These are phyloP conservation scores for Xylariaceae sp. DNA, from an alignment of 2,329 filamentous ascomycete genomes.

Conservation along the genomic window DNA sequence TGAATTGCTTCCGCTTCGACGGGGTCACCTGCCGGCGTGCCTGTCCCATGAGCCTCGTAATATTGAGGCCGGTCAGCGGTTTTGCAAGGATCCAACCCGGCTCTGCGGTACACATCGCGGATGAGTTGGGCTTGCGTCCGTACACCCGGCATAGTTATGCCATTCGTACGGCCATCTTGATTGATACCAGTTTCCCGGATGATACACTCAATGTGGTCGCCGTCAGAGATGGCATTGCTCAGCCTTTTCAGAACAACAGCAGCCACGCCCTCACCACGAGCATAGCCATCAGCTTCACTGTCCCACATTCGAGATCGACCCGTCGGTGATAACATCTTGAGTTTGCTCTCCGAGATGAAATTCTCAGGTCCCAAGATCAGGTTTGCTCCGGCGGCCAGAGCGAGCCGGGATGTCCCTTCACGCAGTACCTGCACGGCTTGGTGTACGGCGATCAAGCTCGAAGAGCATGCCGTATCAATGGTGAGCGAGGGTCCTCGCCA, in stretches of 20 bases:
- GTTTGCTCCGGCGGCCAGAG: background rate
- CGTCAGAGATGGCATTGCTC: constrained; percentile 27
- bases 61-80: constrained; percentile 13
- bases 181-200: constrained; percentile 29
- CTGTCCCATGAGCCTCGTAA: constrained; percentile 26
- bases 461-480: background rate
- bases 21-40: constrained; percentile 22
- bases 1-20: constrained; percentile 21
- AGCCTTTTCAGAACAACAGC: constrained; percentile 29
- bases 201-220: constrained; percentile 32
- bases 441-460: background rate
- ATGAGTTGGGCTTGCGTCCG: constrained; percentile 19
- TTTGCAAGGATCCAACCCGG: constrained; percentile 14
- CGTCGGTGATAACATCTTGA: background rate
- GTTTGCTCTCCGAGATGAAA: background rate
- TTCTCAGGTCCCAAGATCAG: background rate
- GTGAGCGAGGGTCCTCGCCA: background rate
- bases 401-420: background rate
- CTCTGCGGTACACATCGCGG: constrained; percentile 10
- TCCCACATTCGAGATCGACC: background rate
- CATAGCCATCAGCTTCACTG: background rate
- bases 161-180: constrained; percentile 19
- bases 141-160: constrained; percentile 17
- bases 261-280: background rate
- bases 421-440: background rate